These are phyloP conservation scores for Berkeleyomyces rouxiae DNA, from an alignment of 2,329 filamentous ascomycete genomes.

Conservation along the genomic window DNA sequence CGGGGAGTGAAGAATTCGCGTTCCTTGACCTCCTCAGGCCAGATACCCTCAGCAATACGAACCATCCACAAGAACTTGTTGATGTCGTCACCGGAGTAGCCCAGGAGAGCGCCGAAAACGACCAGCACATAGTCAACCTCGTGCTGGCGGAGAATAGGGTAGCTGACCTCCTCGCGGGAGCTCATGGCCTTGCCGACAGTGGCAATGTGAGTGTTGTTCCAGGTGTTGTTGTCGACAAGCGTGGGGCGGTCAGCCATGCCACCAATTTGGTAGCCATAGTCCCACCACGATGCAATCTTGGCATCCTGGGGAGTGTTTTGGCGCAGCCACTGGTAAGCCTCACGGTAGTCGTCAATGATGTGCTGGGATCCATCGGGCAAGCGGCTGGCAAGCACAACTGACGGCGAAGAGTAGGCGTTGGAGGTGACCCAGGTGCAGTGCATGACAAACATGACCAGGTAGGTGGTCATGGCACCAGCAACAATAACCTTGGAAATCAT, in stretches of 20 bases:
- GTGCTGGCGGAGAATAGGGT: slow-evolving; percentile 94
- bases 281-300: slow-evolving; percentile 99
- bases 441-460: slow-evolving; percentile 81
- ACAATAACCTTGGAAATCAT: slow-evolving; percentile 65
- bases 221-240: slow-evolving; percentile 97
- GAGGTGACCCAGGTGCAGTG: slow-evolving; percentile 99
- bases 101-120: slow-evolving; percentile 87
- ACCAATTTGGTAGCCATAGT: slow-evolving; percentile 98
- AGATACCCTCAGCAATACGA: slow-evolving; percentile 94
- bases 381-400: slow-evolving; percentile 82
- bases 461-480: slow-evolving; percentile 53
- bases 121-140: slow-evolving; percentile 98
- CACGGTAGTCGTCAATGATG: slow-evolving; percentile 98
- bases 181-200: slow-evolving; percentile 99
- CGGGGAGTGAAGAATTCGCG: slow-evolving; percentile 86
- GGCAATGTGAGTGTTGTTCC: slow-evolving; percentile 99
- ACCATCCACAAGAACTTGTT: slow-evolving; percentile 99
- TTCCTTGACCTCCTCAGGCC: slow-evolving; percentile 98
- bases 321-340: slow-evolving; percentile 98
- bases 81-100: slow-evolving; percentile 96
- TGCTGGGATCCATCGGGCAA: slow-evolving; percentile 90
- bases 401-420: slow-evolving; percentile 95
- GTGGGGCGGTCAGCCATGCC: slow-evolving; percentile 97
- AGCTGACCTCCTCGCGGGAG: slow-evolving; percentile 92
- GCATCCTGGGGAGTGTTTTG: slow-evolving; percentile 91